Base-by-base conservation (phyloP, 805 yeast species). In the Pichia gijzeniarum region DNA sequence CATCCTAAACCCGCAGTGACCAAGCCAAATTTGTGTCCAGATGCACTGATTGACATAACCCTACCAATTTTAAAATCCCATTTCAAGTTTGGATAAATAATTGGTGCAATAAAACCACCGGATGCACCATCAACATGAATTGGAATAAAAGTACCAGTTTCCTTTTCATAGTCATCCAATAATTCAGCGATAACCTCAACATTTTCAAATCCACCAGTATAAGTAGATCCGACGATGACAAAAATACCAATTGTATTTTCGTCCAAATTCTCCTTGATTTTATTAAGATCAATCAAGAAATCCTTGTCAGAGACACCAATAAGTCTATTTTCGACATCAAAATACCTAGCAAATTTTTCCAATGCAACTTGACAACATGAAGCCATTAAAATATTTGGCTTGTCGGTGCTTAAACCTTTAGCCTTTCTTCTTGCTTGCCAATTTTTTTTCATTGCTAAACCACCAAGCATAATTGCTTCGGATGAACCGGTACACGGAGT, bases 51-150 rank as follows among this genome's bases (percentile, higher is more conserved):
- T 27, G 90, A 80, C 51, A 75, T 79, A 39, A 89, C 97, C 49
- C 96, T 74, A 21, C 77, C 77, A 40, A 84, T 61, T 50, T 80
- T 68, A 68, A 89, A 90, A 63, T 88, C 96, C 96, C 96, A 89
- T 54, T 72, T 75, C 50, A 80, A 71, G 16, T 82, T 76, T 4
- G 95, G 95, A 60, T 73, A 82, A 25, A 79, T 64, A 58, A 89
- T 85, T 17, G 97, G 95, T 2, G 95, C 95, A 36, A 89, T 75
- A 60, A 89, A 79, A 1, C 84, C 97, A 47, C 96, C 96, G 18
- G 88, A 78, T 2, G 96, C 96, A 53, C 93, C 97, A 62, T 89
- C 97, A 22, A 90, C 93, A 61, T 89, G 97, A 58, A 89, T 87
- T 38, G 93, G 88, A 48, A 89, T 71, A 56, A 74, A 74, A 48